Base-by-base conservation (phyloP, 108 stramenopile genomes). In the Conticribra guillardii region DNA sequence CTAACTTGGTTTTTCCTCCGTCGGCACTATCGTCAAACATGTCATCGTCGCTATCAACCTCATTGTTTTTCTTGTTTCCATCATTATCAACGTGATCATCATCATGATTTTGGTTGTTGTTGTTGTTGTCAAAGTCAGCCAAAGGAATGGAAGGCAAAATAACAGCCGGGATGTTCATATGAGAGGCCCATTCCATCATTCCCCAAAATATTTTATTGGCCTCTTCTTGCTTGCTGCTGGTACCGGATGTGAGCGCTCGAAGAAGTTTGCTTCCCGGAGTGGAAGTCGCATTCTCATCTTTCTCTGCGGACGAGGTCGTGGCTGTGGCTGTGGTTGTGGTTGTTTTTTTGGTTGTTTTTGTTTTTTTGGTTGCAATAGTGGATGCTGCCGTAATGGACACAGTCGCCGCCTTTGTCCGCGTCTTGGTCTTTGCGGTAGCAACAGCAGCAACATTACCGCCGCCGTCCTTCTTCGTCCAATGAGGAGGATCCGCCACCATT, bases 161-260 rank as follows among this genome's bases (percentile, higher is more conserved):
- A 5, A 96, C 91, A 11, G 96, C 96, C 0, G 96, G 96, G 15
- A 98, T 82, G 8, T 84, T 85, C 85, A 98, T 88, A 67, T 98
- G 97, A 16, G 74, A 81, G 21, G 95, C 96, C 96, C 95, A 98
- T 63, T 93, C 95, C 59, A 97, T 57, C 80, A 89, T 85, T 5
- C 76, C 68, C 76, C 54, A 55, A 7, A 77, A 64, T 76, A 83
- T 46, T 72, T 76, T 33, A 22, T 49, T 18, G 4, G 67, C 79
- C 28, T 74, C 47, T 19, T 44, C 65, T 15, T 31, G 59, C 31
- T 37, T 53, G 2, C 18, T 24, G 26, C 7, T 32, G 3, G 16
- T 21, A 0, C 28, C 47, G 23, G 54, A 57, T 22, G 74, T 61
- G 29, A 76, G 58, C 8, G 60, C 51, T n/a, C 58, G 4, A 1